Conservation (phyloP, 352 stramenopile genomes). For the Blastocystis sp. region DNA sequence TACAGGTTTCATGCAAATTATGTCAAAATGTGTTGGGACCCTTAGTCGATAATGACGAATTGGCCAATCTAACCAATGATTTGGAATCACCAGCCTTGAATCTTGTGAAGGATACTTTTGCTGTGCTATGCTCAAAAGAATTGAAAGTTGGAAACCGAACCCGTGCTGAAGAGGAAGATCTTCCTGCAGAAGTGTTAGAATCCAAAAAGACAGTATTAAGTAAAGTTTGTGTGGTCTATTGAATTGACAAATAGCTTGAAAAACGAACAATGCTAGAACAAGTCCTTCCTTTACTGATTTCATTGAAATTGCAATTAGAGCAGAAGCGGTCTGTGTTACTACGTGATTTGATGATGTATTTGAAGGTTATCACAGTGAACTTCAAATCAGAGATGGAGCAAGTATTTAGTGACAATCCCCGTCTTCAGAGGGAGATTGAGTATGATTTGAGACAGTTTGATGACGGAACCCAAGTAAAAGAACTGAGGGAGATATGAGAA, state of each 20-base stretch:
- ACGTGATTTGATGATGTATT: slow-evolving; percentile 61
- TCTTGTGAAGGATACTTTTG: slow-evolving; percentile 30
- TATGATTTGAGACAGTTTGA: slow-evolving; percentile 42
- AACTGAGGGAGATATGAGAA: background rate
- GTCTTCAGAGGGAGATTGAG: slow-evolving; percentile 53
- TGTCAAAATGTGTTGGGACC: slow-evolving; percentile 56
- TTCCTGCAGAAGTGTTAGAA: slow-evolving; percentile 29
- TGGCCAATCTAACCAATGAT: slow-evolving; percentile 11
- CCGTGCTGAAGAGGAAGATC: slow-evolving; percentile 30
- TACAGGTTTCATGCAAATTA: slow-evolving; percentile 43
- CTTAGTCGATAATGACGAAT: slow-evolving; percentile 36
- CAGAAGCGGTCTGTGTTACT: slow-evolving; percentile 30
- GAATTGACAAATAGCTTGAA: slow-evolving; percentile 38
- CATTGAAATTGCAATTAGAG: slow-evolving; percentile 51
- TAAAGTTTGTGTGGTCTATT: background rate
- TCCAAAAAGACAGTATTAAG: slow-evolving; percentile 61
- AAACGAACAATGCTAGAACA: slow-evolving; percentile 63
- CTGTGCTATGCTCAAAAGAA: slow-evolving; percentile 55
- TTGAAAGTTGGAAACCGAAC: slow-evolving; percentile 42
- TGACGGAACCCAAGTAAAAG: background rate
- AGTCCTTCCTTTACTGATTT: slow-evolving; percentile 47
- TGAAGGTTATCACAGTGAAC: slow-evolving; percentile 63
- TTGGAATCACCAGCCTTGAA: slow-evolving; percentile 24
- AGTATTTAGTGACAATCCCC: slow-evolving; percentile 42
- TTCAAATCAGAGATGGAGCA: slow-evolving; percentile 63